phyloP scores from a whole-genome alignment of 2,329 filamentous ascomycete genomes.

The Neopestalotiopsis sp. region DNA sequence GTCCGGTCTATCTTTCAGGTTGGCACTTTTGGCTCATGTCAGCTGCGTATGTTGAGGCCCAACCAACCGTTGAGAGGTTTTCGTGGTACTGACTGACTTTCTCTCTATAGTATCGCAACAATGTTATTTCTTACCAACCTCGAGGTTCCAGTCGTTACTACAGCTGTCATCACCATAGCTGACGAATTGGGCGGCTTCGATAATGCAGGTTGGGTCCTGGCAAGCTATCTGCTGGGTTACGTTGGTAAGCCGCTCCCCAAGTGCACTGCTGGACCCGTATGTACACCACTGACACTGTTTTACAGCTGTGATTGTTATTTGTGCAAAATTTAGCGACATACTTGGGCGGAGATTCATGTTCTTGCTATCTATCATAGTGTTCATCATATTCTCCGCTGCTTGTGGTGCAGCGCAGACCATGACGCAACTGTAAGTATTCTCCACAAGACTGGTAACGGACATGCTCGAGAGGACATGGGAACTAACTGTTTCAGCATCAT shows the following conservation, averaged over 20 bases:
- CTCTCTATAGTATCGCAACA: background rate
- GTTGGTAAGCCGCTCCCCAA: conserved; percentile 8
- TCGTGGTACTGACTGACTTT: no score
- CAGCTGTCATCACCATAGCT: conserved; percentile 19
- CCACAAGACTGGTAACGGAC: background rate
- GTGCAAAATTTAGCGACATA: conserved; percentile 39
- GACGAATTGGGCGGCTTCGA: conserved; percentile 21
- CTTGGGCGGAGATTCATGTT: conserved; percentile 54
- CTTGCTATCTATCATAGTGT: conserved; percentile 47
- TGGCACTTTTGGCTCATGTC: no score
- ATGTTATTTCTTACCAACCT: conserved; percentile 16
- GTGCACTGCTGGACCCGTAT: no score
- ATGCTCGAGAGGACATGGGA: no score
- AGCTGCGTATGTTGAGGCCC: no score
- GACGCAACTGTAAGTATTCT: conserved; percentile 21
- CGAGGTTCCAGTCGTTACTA: conserved; percentile 22
- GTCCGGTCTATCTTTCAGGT: no score
- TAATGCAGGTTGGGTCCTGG: conserved; percentile 22
- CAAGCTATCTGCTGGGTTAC: conserved; percentile 26
- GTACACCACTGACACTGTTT: no score
- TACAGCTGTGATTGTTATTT: conserved; percentile 7
- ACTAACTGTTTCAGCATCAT: conserved; percentile 16
- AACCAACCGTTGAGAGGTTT: no score
- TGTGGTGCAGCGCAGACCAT: conserved; percentile 23
- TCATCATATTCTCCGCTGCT: conserved; percentile 39